Conservation (phyloP, 306 rosid species). For the Castanea mollissima region DNA sequence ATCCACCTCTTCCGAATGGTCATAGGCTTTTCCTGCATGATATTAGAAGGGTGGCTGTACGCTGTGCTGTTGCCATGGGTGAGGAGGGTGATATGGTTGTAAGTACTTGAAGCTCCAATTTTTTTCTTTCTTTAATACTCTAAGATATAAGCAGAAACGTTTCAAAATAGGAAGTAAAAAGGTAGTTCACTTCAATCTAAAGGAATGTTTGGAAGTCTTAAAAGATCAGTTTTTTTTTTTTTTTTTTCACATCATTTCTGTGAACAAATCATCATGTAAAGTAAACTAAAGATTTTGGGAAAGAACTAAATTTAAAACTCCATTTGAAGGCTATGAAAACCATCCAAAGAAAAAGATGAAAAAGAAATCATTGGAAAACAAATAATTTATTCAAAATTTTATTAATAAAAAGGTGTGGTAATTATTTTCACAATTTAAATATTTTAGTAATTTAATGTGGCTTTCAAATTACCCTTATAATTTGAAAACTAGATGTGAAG, state of each 20-base stretch:
- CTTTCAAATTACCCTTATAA: not conserved
- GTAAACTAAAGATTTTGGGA: too few species aligned
- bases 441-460: not conserved
- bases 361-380: too few species aligned
- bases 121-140: conserved; percentile 10
- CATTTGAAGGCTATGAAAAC: too few species aligned
- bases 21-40: conserved; percentile 92
- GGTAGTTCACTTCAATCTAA: conserved; percentile 16
- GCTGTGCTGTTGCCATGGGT: conserved; percentile 97
- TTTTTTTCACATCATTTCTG: too few species aligned
- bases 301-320: too few species aligned
- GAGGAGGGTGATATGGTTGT: conserved; percentile 98
- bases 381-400: not conserved
- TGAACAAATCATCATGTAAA: too few species aligned
- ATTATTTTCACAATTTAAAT: not conserved
- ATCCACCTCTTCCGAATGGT: conserved; percentile 93
- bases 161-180: not conserved
- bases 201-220: not conserved
- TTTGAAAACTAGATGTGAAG: not conserved
- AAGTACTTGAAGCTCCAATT: conserved; percentile 59
- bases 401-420: not conserved
- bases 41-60: conserved; percentile 83
- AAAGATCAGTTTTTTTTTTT: too few species aligned
- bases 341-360: too few species aligned
- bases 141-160: not conserved